Evolutionary conservation across 805 yeast species (phyloP).

Genomic region (Yarrowia sp.): DNA sequence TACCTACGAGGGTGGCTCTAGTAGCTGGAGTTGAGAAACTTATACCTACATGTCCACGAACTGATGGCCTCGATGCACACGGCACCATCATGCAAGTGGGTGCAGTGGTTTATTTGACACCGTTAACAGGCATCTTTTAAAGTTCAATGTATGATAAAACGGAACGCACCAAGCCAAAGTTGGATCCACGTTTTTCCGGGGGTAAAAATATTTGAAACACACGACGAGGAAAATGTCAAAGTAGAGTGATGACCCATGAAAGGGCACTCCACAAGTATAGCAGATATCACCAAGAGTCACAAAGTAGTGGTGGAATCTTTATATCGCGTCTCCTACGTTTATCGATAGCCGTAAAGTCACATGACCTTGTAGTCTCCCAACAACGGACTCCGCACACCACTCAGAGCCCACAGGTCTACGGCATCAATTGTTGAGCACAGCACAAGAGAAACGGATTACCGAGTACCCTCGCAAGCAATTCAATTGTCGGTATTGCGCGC

Average conservation of each 20-base stretch:
- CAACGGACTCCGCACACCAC: not conserved
- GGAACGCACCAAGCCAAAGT: not conserved
- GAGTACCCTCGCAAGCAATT: not conserved
- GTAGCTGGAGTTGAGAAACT: too few relatives aligned
- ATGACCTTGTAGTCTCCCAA: not conserved
- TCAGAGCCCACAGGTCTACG: not conserved
- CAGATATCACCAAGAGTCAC: too few relatives aligned
- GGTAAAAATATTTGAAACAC: not conserved
- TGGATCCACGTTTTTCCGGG: conserved; percentile 19
- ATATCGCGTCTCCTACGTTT: not conserved
- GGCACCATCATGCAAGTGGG: too few relatives aligned
- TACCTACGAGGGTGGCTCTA: too few relatives aligned
- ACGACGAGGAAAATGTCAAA: not conserved
- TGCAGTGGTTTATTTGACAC: not conserved
- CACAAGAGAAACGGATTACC: not conserved
- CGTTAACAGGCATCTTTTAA: not conserved
- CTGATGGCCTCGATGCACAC: too few relatives aligned
- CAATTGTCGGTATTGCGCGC: not conserved
- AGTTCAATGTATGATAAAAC: not conserved
- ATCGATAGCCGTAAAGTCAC: not conserved
- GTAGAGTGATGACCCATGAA: not conserved
- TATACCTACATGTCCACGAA: too few relatives aligned
- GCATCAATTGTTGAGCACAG: not conserved
- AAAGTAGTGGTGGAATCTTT: too few relatives aligned
- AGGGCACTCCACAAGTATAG: not conserved